Evolutionary conservation across 139 green algal genomes (phyloP), one percentile per base, ranked within the genome.

Genomic region (Nannochloris sp.): DNA sequence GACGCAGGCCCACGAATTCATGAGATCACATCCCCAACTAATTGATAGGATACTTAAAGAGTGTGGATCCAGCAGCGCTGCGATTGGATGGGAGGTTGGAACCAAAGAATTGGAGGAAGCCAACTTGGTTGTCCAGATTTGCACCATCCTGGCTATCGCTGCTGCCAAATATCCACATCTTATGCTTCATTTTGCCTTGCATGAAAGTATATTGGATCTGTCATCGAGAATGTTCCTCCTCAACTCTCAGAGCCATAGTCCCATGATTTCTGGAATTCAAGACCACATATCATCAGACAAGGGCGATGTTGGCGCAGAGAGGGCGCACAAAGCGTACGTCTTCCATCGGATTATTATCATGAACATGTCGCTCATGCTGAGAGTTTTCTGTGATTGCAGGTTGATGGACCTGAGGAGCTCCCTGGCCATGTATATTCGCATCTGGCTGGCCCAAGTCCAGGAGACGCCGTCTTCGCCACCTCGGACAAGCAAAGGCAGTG

Each of bases 51-150:
- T 87, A 19, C 56, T 90, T 62, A 58, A 71, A 5, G 83, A 89
- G 21, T 79, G 78, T 5, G 73, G 63, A 10, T 5, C 19, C 54
- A 25, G 46, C 44, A 69, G 34, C 15, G 16, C n/a, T 19, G 24
- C 15, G 59, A 9, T 46, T 36, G 10, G 54, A 54, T 83, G 78
- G 73, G 27, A 48, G 37, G 79, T 77, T 1, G 77, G 70, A 0
- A 70, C 75, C 21, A 34, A 54, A 10, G 83, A 88, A 46, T 66
- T 90, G 57, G 79, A 88, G 71, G 61, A 78, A 66, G 82, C 79
- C 1, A 70, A 72, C 14, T 73, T 88, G 62, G 79, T 60, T 6
- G 43, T 80, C 31, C 59, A 63, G 25, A 63, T 90, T 60, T 66
- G 86, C 37, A 53, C 68, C 9, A 50, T 62, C 15, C 72, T 90